phyloP scores from a whole-genome alignment of 257 asterid species.

The Knoxia roxburghii region DNA sequence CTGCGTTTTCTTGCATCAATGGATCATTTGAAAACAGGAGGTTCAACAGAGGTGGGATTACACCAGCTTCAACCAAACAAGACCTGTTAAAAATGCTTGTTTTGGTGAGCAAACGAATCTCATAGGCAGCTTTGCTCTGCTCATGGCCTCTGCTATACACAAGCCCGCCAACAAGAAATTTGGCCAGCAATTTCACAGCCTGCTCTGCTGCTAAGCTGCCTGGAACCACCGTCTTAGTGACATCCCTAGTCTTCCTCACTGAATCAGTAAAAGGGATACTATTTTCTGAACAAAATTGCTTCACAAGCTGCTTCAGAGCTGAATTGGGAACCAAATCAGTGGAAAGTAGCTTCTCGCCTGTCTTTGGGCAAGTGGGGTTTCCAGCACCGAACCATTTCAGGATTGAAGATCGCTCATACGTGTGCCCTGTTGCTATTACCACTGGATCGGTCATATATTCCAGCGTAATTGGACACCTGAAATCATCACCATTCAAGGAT shows the following conservation, averaged over 20 bases:
- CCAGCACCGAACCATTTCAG: conserved; percentile 69
- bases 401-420: conserved; percentile 73
- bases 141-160: conserved; percentile 32
- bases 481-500: conserved; percentile 57
- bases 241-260: conserved; percentile 17
- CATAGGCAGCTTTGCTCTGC: conserved; percentile 44
- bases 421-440: conserved; percentile 69
- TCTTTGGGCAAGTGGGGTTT: conserved; percentile 70
- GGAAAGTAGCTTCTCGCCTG: conserved; percentile 49
- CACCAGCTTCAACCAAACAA: conserved; percentile 66
- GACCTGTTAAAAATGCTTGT: conserved; percentile 67
- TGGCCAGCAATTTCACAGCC: conserved; percentile 44
- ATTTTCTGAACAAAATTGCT: conserved; percentile 32
- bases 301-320: conserved; percentile 49
- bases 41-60: conserved; percentile 46
- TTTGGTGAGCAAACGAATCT: conserved; percentile 75
- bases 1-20: conserved; percentile 46
- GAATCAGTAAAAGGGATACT: conserved; percentile 37
- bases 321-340: conserved; percentile 54
- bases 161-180: conserved; percentile 47
- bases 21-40: conserved; percentile 31
- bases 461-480: conserved; percentile 73
- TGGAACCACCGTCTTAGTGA: conserved; percentile 12
- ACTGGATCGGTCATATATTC: conserved; percentile 86
- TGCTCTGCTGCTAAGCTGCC: conserved; percentile 43